A percentile compares a stretch with the other conserved stretches of the same genome.
Conservation (phyloP, 306 rosid genomes). For the Glycine tomentella region DNA sequence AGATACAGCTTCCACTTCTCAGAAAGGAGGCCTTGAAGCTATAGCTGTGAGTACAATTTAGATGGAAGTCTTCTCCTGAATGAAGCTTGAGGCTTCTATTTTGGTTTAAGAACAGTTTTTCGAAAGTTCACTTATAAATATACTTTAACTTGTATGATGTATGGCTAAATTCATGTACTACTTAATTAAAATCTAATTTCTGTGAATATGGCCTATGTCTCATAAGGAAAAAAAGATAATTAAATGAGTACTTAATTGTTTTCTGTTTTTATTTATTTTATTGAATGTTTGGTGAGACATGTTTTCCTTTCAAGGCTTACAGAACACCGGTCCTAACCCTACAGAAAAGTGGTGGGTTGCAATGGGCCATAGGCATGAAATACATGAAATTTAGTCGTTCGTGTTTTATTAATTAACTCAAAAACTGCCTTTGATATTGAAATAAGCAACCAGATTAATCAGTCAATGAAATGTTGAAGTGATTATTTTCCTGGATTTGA, state of each 20-base stretch:
- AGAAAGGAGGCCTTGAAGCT: slow-evolving; percentile 92
- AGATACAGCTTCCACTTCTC: slow-evolving; percentile 72
- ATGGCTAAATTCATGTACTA: slow-evolving; percentile 27
- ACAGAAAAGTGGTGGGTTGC: slow-evolving; percentile 22
- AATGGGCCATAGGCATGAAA: slow-evolving; percentile 20
- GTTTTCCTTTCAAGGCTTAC: slow-evolving; percentile 18
- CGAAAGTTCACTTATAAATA: slow-evolving; percentile 31
- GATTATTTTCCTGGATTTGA: slow-evolving; percentile 37
- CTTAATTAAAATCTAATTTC: slow-evolving; percentile 31
- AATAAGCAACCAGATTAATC: slow-evolving; percentile 35
- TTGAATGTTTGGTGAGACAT: neutral
- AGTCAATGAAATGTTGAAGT: slow-evolving; percentile 33
- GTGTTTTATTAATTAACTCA: neutral
- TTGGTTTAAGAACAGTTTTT: slow-evolving; percentile 16
- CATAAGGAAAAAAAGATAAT: neutral
- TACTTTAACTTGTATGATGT: slow-evolving; percentile 24
- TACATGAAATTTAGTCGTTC: slow-evolving; percentile 18
- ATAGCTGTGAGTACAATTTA: slow-evolving; percentile 78
- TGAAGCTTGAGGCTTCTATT: slow-evolving; percentile 41
- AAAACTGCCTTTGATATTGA: slow-evolving; percentile 29
- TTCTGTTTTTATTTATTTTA: slow-evolving; percentile 4
- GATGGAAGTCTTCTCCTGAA: slow-evolving; percentile 17
- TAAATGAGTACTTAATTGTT: neutral
- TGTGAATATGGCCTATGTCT: slow-evolving; percentile 23
- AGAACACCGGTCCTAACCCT: slow-evolving; percentile 14